Base-by-base conservation (phyloP, 163 green algal species). In the Scenedesmus sp. region DNA sequence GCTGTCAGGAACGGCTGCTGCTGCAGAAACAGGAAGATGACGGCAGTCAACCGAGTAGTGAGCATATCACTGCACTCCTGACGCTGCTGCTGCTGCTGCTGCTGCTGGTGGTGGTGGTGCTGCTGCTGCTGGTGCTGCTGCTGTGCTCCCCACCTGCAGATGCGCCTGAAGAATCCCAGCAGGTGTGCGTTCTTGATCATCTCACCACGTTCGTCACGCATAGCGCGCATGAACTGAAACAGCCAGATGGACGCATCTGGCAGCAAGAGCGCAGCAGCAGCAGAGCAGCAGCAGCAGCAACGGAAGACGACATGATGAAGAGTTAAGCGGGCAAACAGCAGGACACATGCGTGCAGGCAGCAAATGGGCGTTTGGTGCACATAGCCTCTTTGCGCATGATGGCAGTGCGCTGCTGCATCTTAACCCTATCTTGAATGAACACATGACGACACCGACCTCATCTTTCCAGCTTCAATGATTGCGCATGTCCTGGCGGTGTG, bases 241-340 rank as follows among this genome's bases (percentile, higher is more conserved):
- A 99, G 90, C 98, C 98, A 99, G 18, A 99, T 99, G 49, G 98
- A 99, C 2, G 98, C 98, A 95, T 99, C 98, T 98, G n/a, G n/a
- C n/a, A n/a, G n/a, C n/a, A n/a, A n/a, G n/a, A n/a, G n/a, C n/a
- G n/a, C n/a, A n/a, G n/a, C n/a, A n/a, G n/a, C n/a, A n/a, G 96
- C 16, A 70, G 37, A 43, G 80, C 53, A 90, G 40, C 40, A 59
- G 70, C 79, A 84, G 40, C 53, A 85, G 91, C 85, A 30, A 20
- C 26, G 43, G 80, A 5, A 43, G 43, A 2, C n/a, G n/a, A 49
- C 26, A 40, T 30, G 37, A 26, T 4, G 37, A 35, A 83, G 73
- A 33, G 30, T 35, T n/a, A 33, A 18, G 35, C 13, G 15, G 26
- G 35, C 26, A 26, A 85, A 4, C 79, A 53, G 42, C 79, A 53